Base-by-base conservation (phyloP, 2,329 filamentous ascomycete genomes). In the Scortechinia acanthostroma region DNA sequence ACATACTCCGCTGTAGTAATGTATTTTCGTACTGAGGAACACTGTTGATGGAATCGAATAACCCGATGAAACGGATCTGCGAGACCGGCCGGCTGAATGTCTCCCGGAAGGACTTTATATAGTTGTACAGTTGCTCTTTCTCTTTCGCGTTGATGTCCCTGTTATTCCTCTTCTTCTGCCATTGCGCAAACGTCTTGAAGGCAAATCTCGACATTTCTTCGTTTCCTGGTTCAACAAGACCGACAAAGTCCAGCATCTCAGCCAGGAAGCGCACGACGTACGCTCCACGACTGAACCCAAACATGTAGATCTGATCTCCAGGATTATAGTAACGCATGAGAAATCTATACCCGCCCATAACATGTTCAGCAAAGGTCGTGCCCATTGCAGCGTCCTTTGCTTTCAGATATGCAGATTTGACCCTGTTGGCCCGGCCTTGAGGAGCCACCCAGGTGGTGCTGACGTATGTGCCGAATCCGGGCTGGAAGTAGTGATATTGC, bases 161-260 rank as follows among this genome's bases (percentile, higher is more conserved):
- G 46, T 67, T 62, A 28, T 60, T 55, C 21, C 55, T 52, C 4
- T 54, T 60, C 4, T 53, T 49, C 48, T 74, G 69, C 69, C 70
- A 76, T 49, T 72, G 69, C 20, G 69, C 63, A 49, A 76, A 77
- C 0, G 71, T 74, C 56, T 74, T 79, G 75, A 76, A 82, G 2
- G 76, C 77, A 54, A 82, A 83, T 14, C 71, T 66, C 46, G 74
- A 69, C 66, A 81, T 71, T 49, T 81, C 78, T 51, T 82, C 74
- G 47, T 83, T 83, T 21, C 78, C 76, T 17, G 70, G 69, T 43
- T 71, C 73, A 4, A 82, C 64, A 3, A 83, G 60, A 14, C 79
- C 78, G 33, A 82, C 71, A 49, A 76, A 72, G 51, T 81, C 76
- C 6, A 82, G 63, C 77, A 80, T 80, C 51, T 82, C 76, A 1